Evolutionary conservation across 2,329 filamentous ascomycete genomes (phyloP), one percentile per base, ranked within the genome.

Genomic region (Fusarium sambucinum): DNA sequence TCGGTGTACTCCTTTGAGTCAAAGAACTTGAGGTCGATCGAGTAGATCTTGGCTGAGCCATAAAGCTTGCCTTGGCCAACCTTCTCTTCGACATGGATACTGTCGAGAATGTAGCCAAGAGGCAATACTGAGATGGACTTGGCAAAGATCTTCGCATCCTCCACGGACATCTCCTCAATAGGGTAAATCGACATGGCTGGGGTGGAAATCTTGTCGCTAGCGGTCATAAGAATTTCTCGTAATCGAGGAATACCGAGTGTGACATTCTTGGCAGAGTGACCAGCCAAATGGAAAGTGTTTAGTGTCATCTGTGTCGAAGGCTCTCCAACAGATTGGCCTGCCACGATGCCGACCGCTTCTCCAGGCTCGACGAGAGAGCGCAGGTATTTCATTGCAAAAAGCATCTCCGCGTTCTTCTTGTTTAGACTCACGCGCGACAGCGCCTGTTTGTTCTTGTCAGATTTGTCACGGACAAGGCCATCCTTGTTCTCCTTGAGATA

Each of bases 281-380:
- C 96, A 79, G 96, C 96, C 87, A 99, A 92, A 87, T 99, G 96
- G 88, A 99, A 99, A 29, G 96, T 99, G 82, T 99, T 99, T 56
- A 99, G 84, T 10, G 96, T 99, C 96, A 99, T 99, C 79, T 99
- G 96, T 13, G 96, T 99, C 4, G 94, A 97, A 11, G 96, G 96
- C 77, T 99, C 96, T 77, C 96, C 96, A 41, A 99, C 90, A 32
- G 95, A 98, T 80, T 99, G 96, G 12, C 94, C 94, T 51, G 96
- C 96, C 61, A 99, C 93, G 67, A 99, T 96, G 70, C 96, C 96
- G 27, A 99, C 94, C 27, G 96, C 95, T 82, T 99, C 96, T 45
- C 96, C 96, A 29, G 96, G 93, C 74, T 99, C 95, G 25, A 97
- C 92, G 11, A 97, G 86, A 3, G 94, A 97, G 72, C 91, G 91